Conservation (phyloP, 139 green algal genomes). For the Spirogloea muscicola region DNA sequence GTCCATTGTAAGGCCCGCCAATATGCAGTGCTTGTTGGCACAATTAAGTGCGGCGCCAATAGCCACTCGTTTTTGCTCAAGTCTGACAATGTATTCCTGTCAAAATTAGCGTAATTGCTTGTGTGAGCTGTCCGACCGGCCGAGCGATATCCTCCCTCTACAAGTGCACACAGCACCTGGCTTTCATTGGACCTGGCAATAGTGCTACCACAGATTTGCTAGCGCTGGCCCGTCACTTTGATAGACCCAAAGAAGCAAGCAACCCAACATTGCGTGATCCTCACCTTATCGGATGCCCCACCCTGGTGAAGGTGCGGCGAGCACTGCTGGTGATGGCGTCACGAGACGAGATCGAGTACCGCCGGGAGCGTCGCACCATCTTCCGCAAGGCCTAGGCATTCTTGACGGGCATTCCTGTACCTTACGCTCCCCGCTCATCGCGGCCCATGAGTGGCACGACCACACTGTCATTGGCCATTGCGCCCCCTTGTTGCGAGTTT, state of each 20-base stretch:
- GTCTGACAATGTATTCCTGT: not conserved
- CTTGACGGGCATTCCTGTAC: not conserved
- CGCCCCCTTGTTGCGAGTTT: not conserved
- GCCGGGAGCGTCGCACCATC: conserved; percentile 17
- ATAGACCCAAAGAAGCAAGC: not conserved
- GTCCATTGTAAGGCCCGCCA: not conserved
- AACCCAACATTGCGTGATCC: not conserved
- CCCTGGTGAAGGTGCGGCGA: conserved; percentile 18
- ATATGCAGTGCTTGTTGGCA: not conserved
- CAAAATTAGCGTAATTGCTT: not conserved
- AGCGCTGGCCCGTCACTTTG: not conserved
- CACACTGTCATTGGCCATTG: not conserved
- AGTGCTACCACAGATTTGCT: not conserved
- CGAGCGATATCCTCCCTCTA: conserved; percentile 8
- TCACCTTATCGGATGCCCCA: not conserved
- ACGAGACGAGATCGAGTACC: conserved; percentile 43
- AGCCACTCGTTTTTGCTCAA: not conserved
- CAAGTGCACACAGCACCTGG: not conserved
- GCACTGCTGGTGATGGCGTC: conserved; percentile 48
- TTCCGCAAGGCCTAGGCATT: conserved; percentile 2
- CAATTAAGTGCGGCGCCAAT: not conserved
- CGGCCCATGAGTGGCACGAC: not conserved
- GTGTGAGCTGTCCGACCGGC: not conserved
- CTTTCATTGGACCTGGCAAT: not conserved
- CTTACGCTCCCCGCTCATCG: not conserved